Percentiles rank a stretch among this genome's conserved stretches.
Evolutionary conservation across 495 filamentous ascomycete species (phyloP).

Genomic region (Collariella sp.): DNA sequence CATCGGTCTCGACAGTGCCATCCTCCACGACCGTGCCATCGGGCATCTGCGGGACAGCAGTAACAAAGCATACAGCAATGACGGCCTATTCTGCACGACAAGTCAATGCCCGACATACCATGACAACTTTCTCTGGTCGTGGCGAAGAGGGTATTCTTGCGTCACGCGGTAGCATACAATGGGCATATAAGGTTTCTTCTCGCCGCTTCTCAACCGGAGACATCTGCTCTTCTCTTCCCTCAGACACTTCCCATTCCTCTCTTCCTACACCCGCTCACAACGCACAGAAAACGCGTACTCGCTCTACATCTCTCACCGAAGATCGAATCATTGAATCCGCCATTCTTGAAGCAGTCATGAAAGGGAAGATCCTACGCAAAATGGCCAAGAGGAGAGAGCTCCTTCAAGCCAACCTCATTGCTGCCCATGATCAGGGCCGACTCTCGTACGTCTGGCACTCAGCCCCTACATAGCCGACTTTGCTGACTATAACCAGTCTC

Average conservation of each 20-base stretch:
- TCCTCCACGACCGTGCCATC: no score
- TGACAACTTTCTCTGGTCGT: no score
- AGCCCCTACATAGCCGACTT: background rate
- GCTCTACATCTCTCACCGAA: background rate
- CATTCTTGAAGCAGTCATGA: background rate
- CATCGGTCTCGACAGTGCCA: no score
- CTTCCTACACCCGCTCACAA: background rate
- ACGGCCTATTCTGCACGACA: no score
- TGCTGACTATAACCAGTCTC: conserved; percentile 6
- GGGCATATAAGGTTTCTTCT: background rate
- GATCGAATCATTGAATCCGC: background rate
- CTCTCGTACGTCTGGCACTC: conserved; percentile 6
- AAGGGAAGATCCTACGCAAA: background rate
- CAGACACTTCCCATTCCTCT: background rate
- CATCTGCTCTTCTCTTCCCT: background rate
- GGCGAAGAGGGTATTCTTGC: background rate
- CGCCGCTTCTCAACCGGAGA: background rate
- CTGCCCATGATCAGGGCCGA: background rate
- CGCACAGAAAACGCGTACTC: background rate
- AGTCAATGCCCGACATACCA: no score
- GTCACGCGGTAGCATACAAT: background rate
- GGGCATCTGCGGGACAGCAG: no score
- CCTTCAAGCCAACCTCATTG: conserved; percentile 2
- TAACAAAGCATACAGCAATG: no score
- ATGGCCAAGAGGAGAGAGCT: background rate